Percentiles rank a stretch among this genome's conserved stretches.
Conservation (phyloP, 371 early-diverging fungal species). For the Actinomortierella wolfii region DNA sequence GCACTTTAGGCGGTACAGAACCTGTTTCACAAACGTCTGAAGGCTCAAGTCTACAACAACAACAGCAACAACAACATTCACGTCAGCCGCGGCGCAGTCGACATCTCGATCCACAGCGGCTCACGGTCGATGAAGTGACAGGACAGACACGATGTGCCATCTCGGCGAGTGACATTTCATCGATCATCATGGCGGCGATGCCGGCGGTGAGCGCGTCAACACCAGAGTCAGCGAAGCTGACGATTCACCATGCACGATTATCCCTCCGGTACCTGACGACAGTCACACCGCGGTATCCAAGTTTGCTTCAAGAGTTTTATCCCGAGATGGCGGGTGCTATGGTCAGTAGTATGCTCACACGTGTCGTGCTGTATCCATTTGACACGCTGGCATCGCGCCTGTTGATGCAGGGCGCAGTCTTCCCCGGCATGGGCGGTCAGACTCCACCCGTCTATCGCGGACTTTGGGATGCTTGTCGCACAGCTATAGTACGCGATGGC, state of each 20-base stretch:
- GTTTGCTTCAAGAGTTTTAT: slow-evolving; percentile 56
- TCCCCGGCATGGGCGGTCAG: slow-evolving; percentile 40
- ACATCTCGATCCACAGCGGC: slow-evolving; percentile 12
- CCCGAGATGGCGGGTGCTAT: slow-evolving; percentile 64
- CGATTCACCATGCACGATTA: slow-evolving; percentile 21
- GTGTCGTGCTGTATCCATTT: slow-evolving; percentile 55
- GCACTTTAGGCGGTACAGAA: too few relatives aligned
- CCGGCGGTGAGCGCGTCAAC: slow-evolving; percentile 25
- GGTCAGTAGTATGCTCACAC: slow-evolving; percentile 56
- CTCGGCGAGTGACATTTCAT: slow-evolving; percentile 38
- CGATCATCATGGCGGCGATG: slow-evolving; percentile 46
- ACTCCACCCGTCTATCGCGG: slow-evolving; percentile 50
- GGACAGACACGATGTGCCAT: slow-evolving; percentile 3
- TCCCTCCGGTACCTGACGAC: slow-evolving; percentile 34
- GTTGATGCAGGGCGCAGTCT: slow-evolving; percentile 56
- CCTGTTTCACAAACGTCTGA: too few relatives aligned
- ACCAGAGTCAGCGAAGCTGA: slow-evolving; percentile 20
- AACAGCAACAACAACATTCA: slow-evolving; percentile 22
- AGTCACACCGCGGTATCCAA: slow-evolving; percentile 29
- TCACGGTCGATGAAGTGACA: neutral
- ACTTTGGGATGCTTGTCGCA: slow-evolving; percentile 53
- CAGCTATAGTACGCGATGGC: slow-evolving; percentile 17
- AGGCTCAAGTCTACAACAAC: too few relatives aligned
- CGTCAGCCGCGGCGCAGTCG: slow-evolving; percentile 9
- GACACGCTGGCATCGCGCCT: slow-evolving; percentile 60